A percentile compares a stretch with the other conserved stretches of the same genome.
These are phyloP conservation scores for Paspalum vaginatum DNA, from an alignment of 176 grass and related monocot species.

Conservation along the genomic window DNA sequence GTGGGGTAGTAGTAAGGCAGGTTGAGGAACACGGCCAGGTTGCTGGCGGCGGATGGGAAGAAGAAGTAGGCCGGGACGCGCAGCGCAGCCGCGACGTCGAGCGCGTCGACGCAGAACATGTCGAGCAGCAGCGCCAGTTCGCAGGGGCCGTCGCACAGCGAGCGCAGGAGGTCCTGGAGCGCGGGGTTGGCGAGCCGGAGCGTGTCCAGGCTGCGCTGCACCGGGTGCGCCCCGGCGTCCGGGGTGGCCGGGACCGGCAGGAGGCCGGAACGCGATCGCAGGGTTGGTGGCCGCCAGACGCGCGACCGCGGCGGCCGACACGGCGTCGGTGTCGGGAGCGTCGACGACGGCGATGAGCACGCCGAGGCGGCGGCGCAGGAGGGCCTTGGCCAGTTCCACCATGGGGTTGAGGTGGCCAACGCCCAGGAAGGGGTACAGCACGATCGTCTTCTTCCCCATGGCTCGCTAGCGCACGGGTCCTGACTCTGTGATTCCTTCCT, in stretches of 20 bases:
- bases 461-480: too few species aligned
- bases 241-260: background rate
- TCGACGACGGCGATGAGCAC: background rate
- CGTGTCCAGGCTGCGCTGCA: background rate
- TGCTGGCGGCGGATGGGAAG: slow-evolving; percentile 30
- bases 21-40: slow-evolving; percentile 46
- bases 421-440: background rate
- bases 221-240: slow-evolving; percentile 6
- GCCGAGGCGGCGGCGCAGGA: background rate
- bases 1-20: slow-evolving; percentile 19
- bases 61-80: slow-evolving; percentile 51
- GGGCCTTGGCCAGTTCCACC: background rate
- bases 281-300: slow-evolving; percentile 28
- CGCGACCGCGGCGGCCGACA: background rate
- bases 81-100: slow-evolving; percentile 49
- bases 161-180: background rate
- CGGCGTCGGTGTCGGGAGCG: background rate
- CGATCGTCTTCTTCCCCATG: background rate
- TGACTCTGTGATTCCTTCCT: too few species aligned
- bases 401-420: background rate
- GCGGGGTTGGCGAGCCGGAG: slow-evolving; percentile 22
- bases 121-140: slow-evolving; percentile 52
- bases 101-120: slow-evolving; percentile 60
- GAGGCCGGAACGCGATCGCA: slow-evolving; percentile 33
- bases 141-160: background rate